Base-by-base conservation (phyloP, 2,329 filamentous ascomycete genomes). In the Allantophomopsis cytisporea region DNA sequence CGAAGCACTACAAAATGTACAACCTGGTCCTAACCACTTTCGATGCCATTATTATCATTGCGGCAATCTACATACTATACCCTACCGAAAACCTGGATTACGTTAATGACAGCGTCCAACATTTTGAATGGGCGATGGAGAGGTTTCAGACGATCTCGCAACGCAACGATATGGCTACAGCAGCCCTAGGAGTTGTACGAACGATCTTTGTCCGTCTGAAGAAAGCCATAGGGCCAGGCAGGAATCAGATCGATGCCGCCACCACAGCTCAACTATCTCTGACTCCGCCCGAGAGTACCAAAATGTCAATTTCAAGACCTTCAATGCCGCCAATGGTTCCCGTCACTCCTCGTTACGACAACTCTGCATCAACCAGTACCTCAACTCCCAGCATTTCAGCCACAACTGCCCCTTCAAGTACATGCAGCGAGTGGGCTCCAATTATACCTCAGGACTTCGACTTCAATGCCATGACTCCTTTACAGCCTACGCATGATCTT, bases 21-120 rank as follows among this genome's bases (percentile, higher is more conserved):
- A 62, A 66, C 13, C 60, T 79, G 3, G 77, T 78, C 51, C 76
- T 76, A 39, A 72, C 71, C 39, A 77, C 71, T 6, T 79, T 80
- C 43, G 75, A 80, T 47, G 74, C 75, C 12, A 68, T 77, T 15
- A 71, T 79, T 13, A 61, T 79, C 40, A 62, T 77, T 39, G 69
- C 74, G 0, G 68, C 71, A 14, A 69, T 78, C 23, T 76, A 71
- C 50, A 76, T 79, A 28, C 52, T 79, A 7, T 76, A 76, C 44
- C 73, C 74, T 1, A 60, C 59, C 16, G 72, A 77, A 47, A 67
- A 75, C 40, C 50, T 56, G 2, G 67, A 70, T 18, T 54, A 69
- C 20, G 54, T 69, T 0, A 56, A 62, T 4, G 58, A 58, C 17
- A 65, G 68, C 1, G 53, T 69, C 7, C 69, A 72, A 48, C 71